Conservation (phyloP, 1,284 basidiomycete species). For the Volvariella surrecta region DNA sequence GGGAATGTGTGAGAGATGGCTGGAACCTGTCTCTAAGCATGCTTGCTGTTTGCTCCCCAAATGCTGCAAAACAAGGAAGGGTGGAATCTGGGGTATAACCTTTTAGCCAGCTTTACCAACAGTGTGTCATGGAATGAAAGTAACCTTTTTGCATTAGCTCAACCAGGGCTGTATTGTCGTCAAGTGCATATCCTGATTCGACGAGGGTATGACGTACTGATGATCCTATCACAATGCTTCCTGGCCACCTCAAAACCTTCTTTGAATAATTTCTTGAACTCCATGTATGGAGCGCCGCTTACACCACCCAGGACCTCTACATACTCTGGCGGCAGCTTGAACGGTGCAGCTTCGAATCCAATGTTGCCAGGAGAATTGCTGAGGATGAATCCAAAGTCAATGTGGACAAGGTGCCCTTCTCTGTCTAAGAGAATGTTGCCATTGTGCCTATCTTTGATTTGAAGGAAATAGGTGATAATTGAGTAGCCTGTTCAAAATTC, state of each 20-base stretch:
- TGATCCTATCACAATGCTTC: conserved; percentile 95
- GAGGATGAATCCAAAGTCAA: conserved; percentile 99
- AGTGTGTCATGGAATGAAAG: conserved; percentile 9
- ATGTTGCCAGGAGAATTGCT: conserved; percentile 96
- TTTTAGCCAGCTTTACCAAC: conserved; percentile 1
- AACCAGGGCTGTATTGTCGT: conserved; percentile 59
- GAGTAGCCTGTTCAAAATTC: conserved; percentile 88
- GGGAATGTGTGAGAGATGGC: conserved; percentile 78
- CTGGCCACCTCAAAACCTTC: conserved; percentile 91
- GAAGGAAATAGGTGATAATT: conserved; percentile 89
- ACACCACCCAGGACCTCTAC: conserved; percentile 93
- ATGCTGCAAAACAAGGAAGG: conserved; percentile 87
- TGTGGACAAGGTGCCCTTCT: conserved; percentile 91
- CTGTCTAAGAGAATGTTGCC: conserved; percentile 97
- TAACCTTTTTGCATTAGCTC: conserved; percentile 94
- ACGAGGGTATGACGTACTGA: conserved; percentile 53
- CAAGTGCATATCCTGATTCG: background rate
- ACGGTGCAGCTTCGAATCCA: conserved; percentile 97
- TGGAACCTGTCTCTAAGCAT: conserved; percentile 93
- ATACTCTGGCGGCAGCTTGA: conserved; percentile 94
- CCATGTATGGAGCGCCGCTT: conserved; percentile 67
- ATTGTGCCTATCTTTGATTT: conserved; percentile 99
- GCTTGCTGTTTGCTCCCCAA: conserved; percentile 85
- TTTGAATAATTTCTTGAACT: conserved; percentile 85
- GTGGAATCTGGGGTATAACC: conserved; percentile 62